phyloP scores from a whole-genome alignment of 192 early-diverging fungal genomes.

The Chytriomyces confervae region DNA sequence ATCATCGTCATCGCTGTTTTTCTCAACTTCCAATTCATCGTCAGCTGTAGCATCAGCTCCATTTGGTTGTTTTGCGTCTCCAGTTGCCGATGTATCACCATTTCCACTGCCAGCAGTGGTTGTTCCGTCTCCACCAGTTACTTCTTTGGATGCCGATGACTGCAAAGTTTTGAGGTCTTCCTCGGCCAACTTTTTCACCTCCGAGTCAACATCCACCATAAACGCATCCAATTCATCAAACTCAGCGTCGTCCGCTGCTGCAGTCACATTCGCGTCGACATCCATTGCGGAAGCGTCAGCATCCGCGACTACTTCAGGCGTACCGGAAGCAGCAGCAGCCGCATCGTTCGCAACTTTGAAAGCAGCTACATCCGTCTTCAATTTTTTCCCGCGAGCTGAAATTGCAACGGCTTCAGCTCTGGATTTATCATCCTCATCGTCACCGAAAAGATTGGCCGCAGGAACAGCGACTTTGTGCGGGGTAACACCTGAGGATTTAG shows the following conservation, averaged over 20 bases:
- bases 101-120: neutral
- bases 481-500: neutral
- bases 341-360: slow-evolving; percentile 28
- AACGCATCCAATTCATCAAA: slow-evolving; percentile 72
- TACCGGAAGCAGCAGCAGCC: neutral
- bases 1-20: slow-evolving; percentile 32
- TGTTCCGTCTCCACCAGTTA: neutral
- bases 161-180: slow-evolving; percentile 48
- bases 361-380: slow-evolving; percentile 26
- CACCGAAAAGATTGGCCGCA: slow-evolving; percentile 12
- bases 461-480: neutral
- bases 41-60: slow-evolving; percentile 1
- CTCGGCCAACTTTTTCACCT: slow-evolving; percentile 73
- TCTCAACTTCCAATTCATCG: slow-evolving; percentile 40
- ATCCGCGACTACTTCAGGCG: neutral
- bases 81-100: slow-evolving; percentile 11
- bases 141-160: neutral
- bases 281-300: neutral
- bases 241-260: slow-evolving; percentile 39
- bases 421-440: slow-evolving; percentile 17
- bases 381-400: slow-evolving; percentile 14
- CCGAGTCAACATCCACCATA: slow-evolving; percentile 82
- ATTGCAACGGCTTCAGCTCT: neutral
- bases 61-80: slow-evolving; percentile 3
- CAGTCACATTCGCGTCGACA: slow-evolving; percentile 11